Evolutionary conservation across 2,329 filamentous ascomycete species (phyloP), one percentile per base, ranked within the genome.

Genomic region (Fusarium verticillioides): DNA sequence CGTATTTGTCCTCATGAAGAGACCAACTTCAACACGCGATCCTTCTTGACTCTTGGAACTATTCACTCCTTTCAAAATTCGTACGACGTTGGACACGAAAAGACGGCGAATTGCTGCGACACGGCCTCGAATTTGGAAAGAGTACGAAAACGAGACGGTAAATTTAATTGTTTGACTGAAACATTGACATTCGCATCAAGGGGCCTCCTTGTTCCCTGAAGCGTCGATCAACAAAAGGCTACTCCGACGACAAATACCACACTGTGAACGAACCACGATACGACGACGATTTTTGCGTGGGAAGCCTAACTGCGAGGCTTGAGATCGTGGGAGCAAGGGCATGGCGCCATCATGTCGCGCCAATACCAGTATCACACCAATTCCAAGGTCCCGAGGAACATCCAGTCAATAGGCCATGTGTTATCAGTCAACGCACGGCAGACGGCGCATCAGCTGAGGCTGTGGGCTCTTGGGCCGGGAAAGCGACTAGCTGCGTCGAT

Each of bases 391-490:
- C 69, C 66, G 30, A 52, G 47, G 30, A 73, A 72, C 39, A 39
- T 75, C 54, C 73, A 74, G 61, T 75, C 78, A 54, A 53, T 77
- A 54, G 63, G 65, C 43, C 69, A 77, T 71, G 70, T 74, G 19
- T 60, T 80, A 36, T 72, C 73, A 40, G 50, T 66, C n/a, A 73
- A 72, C 39, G 44, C 66, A 32, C 72, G 56, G 63, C 77, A 72
- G 9, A 72, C 81, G 42, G 52, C 78, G 39, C 80, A 78, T 47
- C 78, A 79, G 49, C 47, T 84, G n/a, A 81, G 81, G 79, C 75
- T 77, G n/a, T 88, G 86, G 80, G 80, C 81, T 62, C 78, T 80
- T 40, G 82, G 84, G n/a, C 83, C 80, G 15, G 84, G 85, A 56
- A 79, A 82, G 47, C 82, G 79, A 30, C 78, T 82, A 49, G 81